Conservation (phyloP, 2,329 filamentous ascomycete species). For the Chaetomium globosum region DNA sequence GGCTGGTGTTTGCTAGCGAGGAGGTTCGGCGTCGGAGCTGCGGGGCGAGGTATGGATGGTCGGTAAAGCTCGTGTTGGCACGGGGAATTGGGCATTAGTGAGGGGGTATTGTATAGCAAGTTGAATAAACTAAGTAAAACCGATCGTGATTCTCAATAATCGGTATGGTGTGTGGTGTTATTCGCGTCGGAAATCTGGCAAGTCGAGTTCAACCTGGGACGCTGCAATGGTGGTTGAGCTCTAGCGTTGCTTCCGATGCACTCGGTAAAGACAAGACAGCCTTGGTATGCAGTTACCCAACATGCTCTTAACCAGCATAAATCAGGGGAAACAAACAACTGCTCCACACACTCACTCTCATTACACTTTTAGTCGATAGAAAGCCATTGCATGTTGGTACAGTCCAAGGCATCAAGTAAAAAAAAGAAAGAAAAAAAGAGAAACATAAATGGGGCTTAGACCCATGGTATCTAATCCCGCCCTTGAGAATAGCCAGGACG, state of each 20-base stretch:
- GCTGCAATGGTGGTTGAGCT: background rate
- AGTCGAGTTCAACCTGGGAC: background rate
- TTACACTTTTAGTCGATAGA: background rate
- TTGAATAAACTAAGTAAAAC: background rate
- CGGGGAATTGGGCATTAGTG: background rate
- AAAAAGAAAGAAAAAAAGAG: no score
- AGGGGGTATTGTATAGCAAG: background rate
- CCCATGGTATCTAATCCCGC: slow-evolving; percentile 13
- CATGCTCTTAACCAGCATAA: slow-evolving; percentile 13
- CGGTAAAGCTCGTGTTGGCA: background rate
- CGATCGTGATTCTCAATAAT: background rate
- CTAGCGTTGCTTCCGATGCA: background rate
- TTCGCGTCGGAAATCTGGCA: background rate
- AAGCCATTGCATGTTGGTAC: slow-evolving; percentile 2
- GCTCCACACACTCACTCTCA: background rate
- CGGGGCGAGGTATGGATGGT: background rate
- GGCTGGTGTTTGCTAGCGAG: background rate
- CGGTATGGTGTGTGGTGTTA: background rate
- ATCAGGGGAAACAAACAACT: slow-evolving; percentile 11
- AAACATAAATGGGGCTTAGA: slow-evolving; percentile 2
- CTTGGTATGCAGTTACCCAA: slow-evolving; percentile 18
- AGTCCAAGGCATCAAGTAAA: background rate
- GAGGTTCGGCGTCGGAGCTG: background rate
- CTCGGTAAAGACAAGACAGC: background rate
- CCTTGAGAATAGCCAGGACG: slow-evolving; percentile 9